Evolutionary conservation across 192 early-diverging fungal species (phyloP).

Genomic region (Backusella circina): DNA sequence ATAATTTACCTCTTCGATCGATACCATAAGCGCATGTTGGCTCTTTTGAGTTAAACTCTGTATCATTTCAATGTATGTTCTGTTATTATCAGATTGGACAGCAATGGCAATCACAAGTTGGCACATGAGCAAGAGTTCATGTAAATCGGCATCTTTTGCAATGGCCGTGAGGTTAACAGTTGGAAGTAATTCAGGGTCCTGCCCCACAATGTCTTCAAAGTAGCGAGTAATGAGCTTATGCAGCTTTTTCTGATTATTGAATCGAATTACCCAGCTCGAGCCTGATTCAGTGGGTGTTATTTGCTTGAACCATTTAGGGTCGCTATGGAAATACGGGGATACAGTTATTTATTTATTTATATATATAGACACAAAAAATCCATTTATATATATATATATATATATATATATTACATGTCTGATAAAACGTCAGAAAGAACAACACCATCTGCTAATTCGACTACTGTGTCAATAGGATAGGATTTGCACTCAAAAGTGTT

Average conservation of each 20-base stretch:
- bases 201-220: conserved; percentile 84
- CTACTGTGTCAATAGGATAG: conserved; percentile 42
- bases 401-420: conserved; percentile 71
- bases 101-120: conserved; percentile 85
- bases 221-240: conserved; percentile 81
- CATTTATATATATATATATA: neutral
- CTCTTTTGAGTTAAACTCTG: conserved; percentile 67
- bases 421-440: conserved; percentile 79
- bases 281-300: conserved; percentile 62
- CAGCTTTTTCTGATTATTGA: conserved; percentile 91
- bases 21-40: conserved; percentile 90
- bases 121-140: conserved; percentile 78
- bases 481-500: conserved; percentile 63
- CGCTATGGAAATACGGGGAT: conserved; percentile 54
- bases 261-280: conserved; percentile 93
- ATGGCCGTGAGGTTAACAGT: conserved; percentile 78
- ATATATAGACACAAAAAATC: neutral
- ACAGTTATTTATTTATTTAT: neutral
- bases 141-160: conserved; percentile 71
- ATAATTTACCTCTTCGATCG: conserved; percentile 73
- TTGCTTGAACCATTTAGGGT: conserved; percentile 88
- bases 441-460: conserved; percentile 79
- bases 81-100: conserved; percentile 88
- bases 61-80: conserved; percentile 84
- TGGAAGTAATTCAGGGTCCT: conserved; percentile 56